These are phyloP conservation scores for Inga laurina DNA, from an alignment of 306 rosid genomes.

Conservation along the genomic window DNA sequence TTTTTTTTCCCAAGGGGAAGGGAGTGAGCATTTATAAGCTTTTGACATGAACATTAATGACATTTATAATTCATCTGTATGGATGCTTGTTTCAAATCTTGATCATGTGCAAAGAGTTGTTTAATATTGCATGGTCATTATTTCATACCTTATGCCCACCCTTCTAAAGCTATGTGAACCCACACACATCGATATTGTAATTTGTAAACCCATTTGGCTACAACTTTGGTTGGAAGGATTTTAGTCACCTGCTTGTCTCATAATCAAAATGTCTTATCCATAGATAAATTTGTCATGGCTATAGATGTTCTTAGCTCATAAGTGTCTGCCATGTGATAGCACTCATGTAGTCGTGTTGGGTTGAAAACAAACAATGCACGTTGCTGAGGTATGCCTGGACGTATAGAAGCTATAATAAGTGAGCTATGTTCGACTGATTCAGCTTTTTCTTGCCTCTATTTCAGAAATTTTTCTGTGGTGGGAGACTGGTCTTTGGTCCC, in stretches of 20 bases:
- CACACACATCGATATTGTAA: not conserved
- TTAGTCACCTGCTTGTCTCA: not conserved
- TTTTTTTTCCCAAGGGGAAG: not conserved
- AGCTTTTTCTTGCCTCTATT: conserved; percentile 33
- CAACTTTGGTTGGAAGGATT: conserved; percentile 16
- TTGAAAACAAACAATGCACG: conserved; percentile 18
- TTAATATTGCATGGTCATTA: conserved; percentile 17
- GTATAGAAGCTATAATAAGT: conserved; percentile 9
- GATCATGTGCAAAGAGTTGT: conserved; percentile 11
- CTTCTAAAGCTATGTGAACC: conserved; percentile 6
- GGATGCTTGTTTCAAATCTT: not conserved
- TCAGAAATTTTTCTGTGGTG: conserved; percentile 85
- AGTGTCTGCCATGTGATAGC: conserved; percentile 13
- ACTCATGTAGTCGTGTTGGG: conserved; percentile 15
- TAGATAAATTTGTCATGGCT: conserved; percentile 23
- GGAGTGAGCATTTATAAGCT: not conserved
- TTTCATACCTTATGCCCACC: not conserved
- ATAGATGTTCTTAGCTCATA: conserved; percentile 7
- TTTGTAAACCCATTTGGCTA: conserved; percentile 24
- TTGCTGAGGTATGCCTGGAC: conserved; percentile 14
- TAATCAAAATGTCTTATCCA: not conserved
- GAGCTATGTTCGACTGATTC: conserved; percentile 36
- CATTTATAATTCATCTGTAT: not conserved
- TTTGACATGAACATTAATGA: conserved; percentile 20
- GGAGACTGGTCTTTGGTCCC: conserved; percentile 94